Evolutionary conservation across 768 basidiomycete genomes (phyloP).

Genomic region (Tricholoma flavovirens): DNA sequence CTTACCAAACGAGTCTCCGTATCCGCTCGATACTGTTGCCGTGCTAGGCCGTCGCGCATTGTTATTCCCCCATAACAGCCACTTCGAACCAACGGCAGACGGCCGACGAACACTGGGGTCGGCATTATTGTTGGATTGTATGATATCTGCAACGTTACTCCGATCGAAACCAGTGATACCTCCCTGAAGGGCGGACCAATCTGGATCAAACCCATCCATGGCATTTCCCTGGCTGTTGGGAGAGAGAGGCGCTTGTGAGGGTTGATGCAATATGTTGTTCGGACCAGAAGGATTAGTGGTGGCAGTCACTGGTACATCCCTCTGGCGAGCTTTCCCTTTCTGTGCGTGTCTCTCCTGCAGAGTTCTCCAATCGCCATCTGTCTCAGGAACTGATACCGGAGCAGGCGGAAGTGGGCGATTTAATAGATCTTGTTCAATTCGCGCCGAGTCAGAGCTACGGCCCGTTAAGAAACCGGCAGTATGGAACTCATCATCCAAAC

Average conservation of each 20-base stretch:
- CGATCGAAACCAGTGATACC: slow-evolving; percentile 27
- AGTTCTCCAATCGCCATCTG: slow-evolving; percentile 52
- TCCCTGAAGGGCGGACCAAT: slow-evolving; percentile 30
- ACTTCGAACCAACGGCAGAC: slow-evolving; percentile 13
- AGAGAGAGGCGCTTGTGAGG: not conserved
- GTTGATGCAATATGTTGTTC: not conserved
- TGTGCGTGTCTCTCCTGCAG: slow-evolving; percentile 37
- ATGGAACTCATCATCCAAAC: slow-evolving; percentile 43
- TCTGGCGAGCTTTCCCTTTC: slow-evolving; percentile 19
- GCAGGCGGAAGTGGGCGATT: slow-evolving; percentile 19
- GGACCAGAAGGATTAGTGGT: not conserved
- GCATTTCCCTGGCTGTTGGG: slow-evolving; percentile 4
- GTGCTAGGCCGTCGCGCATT: slow-evolving; percentile 37
- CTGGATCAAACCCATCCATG: slow-evolving; percentile 40
- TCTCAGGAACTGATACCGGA: slow-evolving; percentile 42
- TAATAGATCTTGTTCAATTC: not conserved
- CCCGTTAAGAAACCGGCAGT: not conserved
- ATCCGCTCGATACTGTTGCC: slow-evolving; percentile 31
- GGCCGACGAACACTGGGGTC: slow-evolving; percentile 12
- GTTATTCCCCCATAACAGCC: slow-evolving; percentile 18
- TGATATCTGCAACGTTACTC: slow-evolving; percentile 22
- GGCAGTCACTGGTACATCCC: not conserved
- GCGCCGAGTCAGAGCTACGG: slow-evolving; percentile 3
- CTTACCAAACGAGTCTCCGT: slow-evolving; percentile 37
- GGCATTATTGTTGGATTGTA: slow-evolving; percentile 10